Evolutionary conservation across 352 stramenopile genomes (phyloP).

Genomic region (Phytopythium boreale): DNA sequence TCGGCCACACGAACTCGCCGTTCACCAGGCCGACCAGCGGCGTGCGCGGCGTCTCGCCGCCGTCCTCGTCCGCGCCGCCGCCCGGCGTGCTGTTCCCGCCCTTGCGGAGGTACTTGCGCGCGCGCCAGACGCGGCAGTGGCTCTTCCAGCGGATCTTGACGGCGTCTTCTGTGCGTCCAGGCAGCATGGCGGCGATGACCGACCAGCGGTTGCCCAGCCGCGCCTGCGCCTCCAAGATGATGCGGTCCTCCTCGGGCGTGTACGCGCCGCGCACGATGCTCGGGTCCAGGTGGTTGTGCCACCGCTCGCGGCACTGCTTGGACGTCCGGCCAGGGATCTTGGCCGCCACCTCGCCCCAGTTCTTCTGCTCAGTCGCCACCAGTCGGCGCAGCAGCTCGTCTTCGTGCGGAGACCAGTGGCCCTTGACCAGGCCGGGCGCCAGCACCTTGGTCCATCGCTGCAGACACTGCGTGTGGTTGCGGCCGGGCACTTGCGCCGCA

Average conservation of each 20-base stretch:
- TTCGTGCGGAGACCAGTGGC: conserved; percentile 89
- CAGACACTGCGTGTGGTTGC: conserved; percentile 91
- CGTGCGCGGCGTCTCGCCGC: conserved; percentile 5
- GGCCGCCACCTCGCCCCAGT: conserved; percentile 85
- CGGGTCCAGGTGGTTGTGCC: conserved; percentile 89
- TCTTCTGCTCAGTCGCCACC: conserved; percentile 84
- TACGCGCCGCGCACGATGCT: conserved; percentile 88
- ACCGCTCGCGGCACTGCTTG: conserved; percentile 90
- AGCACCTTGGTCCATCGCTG: conserved; percentile 92
- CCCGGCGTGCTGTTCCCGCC: conserved; percentile 32
- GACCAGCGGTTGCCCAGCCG: conserved; percentile 89
- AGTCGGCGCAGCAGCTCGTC: conserved; percentile 76
- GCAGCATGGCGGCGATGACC: conserved; percentile 86
- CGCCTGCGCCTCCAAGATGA: conserved; percentile 85
- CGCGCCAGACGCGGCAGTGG: conserved; percentile 79
- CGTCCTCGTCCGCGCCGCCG: conserved; percentile 23
- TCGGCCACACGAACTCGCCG: conserved; percentile 8
- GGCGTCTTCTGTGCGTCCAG: conserved; percentile 85
- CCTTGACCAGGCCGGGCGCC: conserved; percentile 84
- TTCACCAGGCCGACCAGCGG: conserved; percentile 2
- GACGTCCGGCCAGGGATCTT: conserved; percentile 84
- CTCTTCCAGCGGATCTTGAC: conserved; percentile 94
- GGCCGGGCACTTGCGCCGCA: conserved; percentile 76
- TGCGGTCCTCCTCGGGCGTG: conserved; percentile 84
- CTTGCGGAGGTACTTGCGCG: conserved; percentile 81